Evolutionary conservation across 495 filamentous ascomycete species (phyloP).

Genomic region (Penicillium arizonense): DNA sequence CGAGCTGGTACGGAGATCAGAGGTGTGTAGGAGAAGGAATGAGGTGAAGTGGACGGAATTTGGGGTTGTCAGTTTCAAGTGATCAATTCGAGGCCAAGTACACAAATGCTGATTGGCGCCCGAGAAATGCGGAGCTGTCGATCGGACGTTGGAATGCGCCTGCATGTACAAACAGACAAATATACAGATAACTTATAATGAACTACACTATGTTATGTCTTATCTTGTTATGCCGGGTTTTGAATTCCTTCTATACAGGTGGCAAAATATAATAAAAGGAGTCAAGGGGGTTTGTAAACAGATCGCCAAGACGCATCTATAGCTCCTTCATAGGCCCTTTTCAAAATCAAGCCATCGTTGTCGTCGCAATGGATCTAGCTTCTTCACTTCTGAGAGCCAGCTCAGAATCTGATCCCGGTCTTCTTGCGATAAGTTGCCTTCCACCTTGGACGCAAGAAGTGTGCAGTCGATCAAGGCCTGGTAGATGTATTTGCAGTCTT

Average conservation of each 20-base stretch:
- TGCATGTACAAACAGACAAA: background rate
- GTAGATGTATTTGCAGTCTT: conserved; percentile 76
- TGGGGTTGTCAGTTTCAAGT: conserved; percentile 18
- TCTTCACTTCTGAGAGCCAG: conserved; percentile 64
- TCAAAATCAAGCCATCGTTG: conserved; percentile 69
- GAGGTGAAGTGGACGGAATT: conserved; percentile 23
- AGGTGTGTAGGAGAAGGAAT: conserved; percentile 11
- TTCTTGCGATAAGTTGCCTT: conserved; percentile 27
- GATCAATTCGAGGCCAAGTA: conserved; percentile 23
- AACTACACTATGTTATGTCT: background rate
- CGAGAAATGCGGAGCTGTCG: conserved; percentile 16
- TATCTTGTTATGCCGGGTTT: too few species aligned
- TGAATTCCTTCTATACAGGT: too few species aligned
- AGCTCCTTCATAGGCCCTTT: conserved; percentile 23
- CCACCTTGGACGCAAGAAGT: conserved; percentile 34
- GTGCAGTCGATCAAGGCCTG: conserved; percentile 67
- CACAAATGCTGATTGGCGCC: conserved; percentile 21
- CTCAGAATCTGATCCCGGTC: conserved; percentile 45
- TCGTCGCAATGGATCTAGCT: conserved; percentile 66
- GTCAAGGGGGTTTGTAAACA: background rate
- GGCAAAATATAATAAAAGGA: background rate
- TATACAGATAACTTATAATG: background rate
- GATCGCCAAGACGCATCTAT: background rate
- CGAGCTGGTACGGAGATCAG: conserved; percentile 7
- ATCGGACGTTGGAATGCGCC: conserved; percentile 19